Conservation (phyloP, 768 basidiomycete genomes). For the Psilocybe azurescens region DNA sequence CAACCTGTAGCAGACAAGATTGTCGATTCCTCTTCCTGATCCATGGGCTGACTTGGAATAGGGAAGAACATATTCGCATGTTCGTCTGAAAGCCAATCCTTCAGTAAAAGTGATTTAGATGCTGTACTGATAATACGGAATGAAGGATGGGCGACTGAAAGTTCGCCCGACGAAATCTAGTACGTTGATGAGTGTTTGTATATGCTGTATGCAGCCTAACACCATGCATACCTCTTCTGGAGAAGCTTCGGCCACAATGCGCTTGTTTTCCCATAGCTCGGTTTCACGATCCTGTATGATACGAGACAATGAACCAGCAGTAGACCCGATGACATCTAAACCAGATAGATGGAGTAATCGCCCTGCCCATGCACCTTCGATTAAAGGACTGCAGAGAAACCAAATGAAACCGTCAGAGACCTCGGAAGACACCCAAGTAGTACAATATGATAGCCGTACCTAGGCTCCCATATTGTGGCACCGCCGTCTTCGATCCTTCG, state of each 20-base stretch:
- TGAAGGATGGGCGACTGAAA: conserved; percentile 58
- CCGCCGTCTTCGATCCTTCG: conserved; percentile 61
- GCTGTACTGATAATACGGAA: conserved; percentile 68
- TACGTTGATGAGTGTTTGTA: neutral
- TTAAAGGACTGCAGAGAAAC: conserved; percentile 43
- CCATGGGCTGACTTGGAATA: conserved; percentile 66
- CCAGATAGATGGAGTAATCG: conserved; percentile 63
- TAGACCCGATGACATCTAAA: conserved; percentile 68
- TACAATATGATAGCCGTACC: conserved; percentile 37
- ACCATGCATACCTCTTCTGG: conserved; percentile 42
- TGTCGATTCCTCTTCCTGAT: conserved; percentile 49
- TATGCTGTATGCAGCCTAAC: neutral
- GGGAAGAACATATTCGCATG: conserved; percentile 77
- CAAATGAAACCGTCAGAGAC: neutral
- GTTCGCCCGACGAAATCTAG: conserved; percentile 38
- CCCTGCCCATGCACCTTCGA: conserved; percentile 65
- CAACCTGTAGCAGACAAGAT: conserved; percentile 60
- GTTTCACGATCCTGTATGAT: conserved; percentile 65
- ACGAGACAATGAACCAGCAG: conserved; percentile 65
- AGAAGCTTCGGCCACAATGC: conserved; percentile 56
- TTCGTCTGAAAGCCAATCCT: conserved; percentile 71
- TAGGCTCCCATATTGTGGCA: conserved; percentile 64
- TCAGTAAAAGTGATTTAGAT: conserved; percentile 66
- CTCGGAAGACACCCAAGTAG: neutral
- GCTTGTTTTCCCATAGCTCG: conserved; percentile 69